A percentile compares a stretch with the other conserved stretches of the same genome.
These are phyloP conservation scores for Sechiopsis laciniata DNA, from an alignment of 306 rosid genomes.

Conservation along the genomic window DNA sequence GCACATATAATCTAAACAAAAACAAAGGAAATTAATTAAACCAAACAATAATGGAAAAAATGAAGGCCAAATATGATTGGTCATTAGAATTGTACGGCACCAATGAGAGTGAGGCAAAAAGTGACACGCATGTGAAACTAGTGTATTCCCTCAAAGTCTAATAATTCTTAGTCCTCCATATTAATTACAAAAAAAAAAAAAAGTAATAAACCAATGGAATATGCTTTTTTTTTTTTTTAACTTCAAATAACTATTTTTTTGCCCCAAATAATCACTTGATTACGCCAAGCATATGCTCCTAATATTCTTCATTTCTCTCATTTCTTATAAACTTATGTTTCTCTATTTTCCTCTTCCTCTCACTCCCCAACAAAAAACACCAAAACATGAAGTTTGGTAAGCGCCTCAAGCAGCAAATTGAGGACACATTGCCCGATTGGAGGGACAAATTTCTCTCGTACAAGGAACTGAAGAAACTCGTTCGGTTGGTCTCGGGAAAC, in stretches of 20 bases:
- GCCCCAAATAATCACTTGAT: slow-evolving; percentile 39
- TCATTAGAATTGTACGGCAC: neutral
- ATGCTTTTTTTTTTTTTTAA: slow-evolving; percentile 15
- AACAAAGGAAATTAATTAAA: too few species aligned
- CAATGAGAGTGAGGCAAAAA: neutral
- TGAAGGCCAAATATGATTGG: neutral
- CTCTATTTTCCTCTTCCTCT: neutral
- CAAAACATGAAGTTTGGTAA: slow-evolving; percentile 71
- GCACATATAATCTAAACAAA: too few species aligned
- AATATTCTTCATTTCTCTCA: slow-evolving; percentile 42
- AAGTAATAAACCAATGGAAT: slow-evolving; percentile 14
- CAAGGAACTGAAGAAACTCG: slow-evolving; percentile 74
- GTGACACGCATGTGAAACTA: neutral
- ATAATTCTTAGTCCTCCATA: neutral
- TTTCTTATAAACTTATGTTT: slow-evolving; percentile 22
- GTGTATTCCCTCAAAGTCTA: neutral
- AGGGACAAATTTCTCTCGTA: slow-evolving; percentile 71
- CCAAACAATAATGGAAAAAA: neutral
- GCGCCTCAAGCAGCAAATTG: slow-evolving; percentile 63
- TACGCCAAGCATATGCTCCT: slow-evolving; percentile 79
- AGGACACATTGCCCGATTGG: slow-evolving; percentile 68
- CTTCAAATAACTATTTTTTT: slow-evolving; percentile 8
- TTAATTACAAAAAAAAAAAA: neutral
- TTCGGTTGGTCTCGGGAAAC: slow-evolving; percentile 35
- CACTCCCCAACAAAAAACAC: neutral